Base-by-base conservation (phyloP, 805 yeast genomes). In the Grigorovia jiainica region DNA sequence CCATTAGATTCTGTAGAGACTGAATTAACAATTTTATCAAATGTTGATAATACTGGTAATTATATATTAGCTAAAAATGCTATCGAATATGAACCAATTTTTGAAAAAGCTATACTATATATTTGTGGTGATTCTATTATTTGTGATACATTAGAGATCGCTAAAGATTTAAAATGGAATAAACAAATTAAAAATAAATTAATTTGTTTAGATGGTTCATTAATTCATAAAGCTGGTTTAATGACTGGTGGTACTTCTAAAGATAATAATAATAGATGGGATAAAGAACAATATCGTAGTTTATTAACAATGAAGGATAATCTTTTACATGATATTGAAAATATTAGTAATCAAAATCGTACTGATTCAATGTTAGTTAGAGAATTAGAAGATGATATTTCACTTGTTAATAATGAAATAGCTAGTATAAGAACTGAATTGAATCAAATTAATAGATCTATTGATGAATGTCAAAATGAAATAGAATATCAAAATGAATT, bases 241-340 rank as follows among this genome's bases (percentile, higher is more conserved):
- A 86, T 92, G 95, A 82, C 97, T 7, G 97, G 97, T 58, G 97
- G 97, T 49, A 65, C 70, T 23, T 69, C 76, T 5, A 68, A 68
- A n/a, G 67, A 67, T 32, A 55, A 50, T 17, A 55, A 59, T 23
- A 67, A 70, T 43, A 71, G 75, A 47, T 86, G 95, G 95, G 87
- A 79, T 57, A 86, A 82, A 53, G 72, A 75, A 34, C 84, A 80
- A 50, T 72, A 75, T 49, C 73, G 71, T 40, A 65, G 69, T 18
- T 66, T 87, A 48, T 71, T 65, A 43, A 67, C 71, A 8, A 53
- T 79, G 40, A 61, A 67, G 41, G 73, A 68, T 19, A 75, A 76
- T 36, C 60, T 87, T 24, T 57, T 71, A n/a, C 39, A 49, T 25
- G 64, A 73, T 53, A 46, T 70, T 55, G 60, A 69, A 43, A 68